phyloP scores from a whole-genome alignment of 2,329 filamentous ascomycete genomes.

The Colletotrichum orbiculare region DNA sequence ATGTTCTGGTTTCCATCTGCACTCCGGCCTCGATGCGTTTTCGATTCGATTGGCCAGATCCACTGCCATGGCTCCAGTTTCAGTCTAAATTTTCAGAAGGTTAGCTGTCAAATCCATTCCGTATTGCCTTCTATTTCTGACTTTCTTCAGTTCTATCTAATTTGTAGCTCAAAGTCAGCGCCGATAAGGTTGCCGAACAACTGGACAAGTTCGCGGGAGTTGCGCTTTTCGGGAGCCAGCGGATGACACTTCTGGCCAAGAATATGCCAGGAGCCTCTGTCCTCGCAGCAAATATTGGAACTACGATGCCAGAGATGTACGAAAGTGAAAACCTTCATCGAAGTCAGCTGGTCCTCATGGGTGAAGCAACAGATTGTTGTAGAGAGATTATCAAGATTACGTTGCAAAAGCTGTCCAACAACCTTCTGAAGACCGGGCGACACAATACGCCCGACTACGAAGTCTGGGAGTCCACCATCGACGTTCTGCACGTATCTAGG shows the following conservation, averaged over 20 bases:
- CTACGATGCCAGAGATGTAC: conserved; percentile 7
- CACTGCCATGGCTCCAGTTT: conserved; percentile 12
- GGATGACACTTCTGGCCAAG: no score
- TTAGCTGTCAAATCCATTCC: background rate
- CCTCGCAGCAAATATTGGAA: conserved; percentile 1
- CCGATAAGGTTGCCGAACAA: no score
- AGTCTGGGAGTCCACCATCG: background rate
- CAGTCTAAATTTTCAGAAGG: background rate
- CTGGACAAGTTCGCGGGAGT: no score
- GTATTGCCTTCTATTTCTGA: no score
- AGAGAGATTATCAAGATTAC: background rate
- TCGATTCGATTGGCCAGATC: background rate
- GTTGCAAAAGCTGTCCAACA: conserved; percentile 6
- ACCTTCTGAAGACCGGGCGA: background rate
- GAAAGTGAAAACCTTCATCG: background rate
- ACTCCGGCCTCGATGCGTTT: conserved; percentile 4
- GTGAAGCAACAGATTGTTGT: background rate
- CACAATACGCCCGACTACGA: no score
- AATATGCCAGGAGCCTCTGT: background rate
- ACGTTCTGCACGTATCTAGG: background rate
- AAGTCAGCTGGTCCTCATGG: background rate
- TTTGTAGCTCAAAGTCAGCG: no score
- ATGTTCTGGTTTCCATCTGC: background rate
- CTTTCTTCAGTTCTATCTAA: no score
- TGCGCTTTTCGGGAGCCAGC: no score